Evolutionary conservation across 495 filamentous ascomycete genomes (phyloP), one percentile per base, ranked within the genome.

Genomic region (Stereocaulon alpinum): DNA sequence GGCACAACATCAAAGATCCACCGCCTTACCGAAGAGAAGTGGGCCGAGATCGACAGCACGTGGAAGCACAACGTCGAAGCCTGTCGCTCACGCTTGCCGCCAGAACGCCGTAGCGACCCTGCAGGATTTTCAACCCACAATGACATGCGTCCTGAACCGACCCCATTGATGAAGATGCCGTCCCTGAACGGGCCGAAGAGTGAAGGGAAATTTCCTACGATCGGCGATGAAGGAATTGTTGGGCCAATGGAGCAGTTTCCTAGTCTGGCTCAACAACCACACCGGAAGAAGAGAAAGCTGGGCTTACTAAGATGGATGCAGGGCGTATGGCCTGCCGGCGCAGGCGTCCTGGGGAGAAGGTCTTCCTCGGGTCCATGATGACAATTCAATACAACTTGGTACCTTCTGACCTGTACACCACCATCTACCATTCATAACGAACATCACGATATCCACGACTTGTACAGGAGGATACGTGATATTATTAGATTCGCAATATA

Each of bases 161-260:
- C 74, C n/a, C 67, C 75, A 0, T 70, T 81, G 63, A 73, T 81
- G 60, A 81, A 80, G 60, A 78, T 86, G 17, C 85, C 85, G 5
- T 75, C 78, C 17, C 73, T 88, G 12, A 74, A 79, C 59, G 79
- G 78, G 50, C 80, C 83, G 48, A 74, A 79, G 60, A 82, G 83
- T 69, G 84, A 88, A 60, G 82, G 82, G 51, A 95, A 95, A 71
- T 96, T 95, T 63, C 89, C 87, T 29, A 83, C 87, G 60, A 80
- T 92, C 51, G 90, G 88, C 30, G 89, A 95, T 64, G 84, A 89
- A 56, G 89, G 94, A 68, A 93, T 95, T 60, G 89, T 96, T 15
- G 91, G 91, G 1, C 91, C 91, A 4, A 96, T 96, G 91, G 82
- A 83, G 14, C 56, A 59, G 20, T 7, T 59, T 6, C 80, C 84